A percentile compares a stretch with the other conserved stretches of the same genome.
phyloP scores from a whole-genome alignment of 352 stramenopile genomes.

The Phytophthora citricola region DNA sequence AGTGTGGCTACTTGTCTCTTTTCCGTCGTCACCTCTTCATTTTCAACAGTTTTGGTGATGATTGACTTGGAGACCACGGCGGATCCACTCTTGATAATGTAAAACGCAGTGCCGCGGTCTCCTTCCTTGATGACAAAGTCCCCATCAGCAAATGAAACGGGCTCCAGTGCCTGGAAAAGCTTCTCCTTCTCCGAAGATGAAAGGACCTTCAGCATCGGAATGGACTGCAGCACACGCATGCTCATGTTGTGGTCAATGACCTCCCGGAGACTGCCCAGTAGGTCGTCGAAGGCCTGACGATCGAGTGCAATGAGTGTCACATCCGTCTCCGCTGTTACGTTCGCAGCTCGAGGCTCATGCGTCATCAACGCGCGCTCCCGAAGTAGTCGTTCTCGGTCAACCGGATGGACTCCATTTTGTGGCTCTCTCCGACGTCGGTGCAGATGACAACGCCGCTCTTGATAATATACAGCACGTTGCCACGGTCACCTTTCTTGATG shows the following conservation, averaged over 20 bases:
- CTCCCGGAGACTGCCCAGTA: constrained; percentile 92
- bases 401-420: constrained; percentile 46
- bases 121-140: constrained; percentile 71
- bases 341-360: constrained; percentile 88
- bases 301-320: constrained; percentile 87
- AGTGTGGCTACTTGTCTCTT: constrained; percentile 65
- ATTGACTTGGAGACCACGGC: constrained; percentile 59
- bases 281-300: constrained; percentile 93
- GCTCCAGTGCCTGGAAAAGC: constrained; percentile 64
- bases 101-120: constrained; percentile 76
- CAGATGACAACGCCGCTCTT: constrained; percentile 73
- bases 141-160: constrained; percentile 59
- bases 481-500: constrained; percentile 82
- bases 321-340: constrained; percentile 83
- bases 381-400: constrained; percentile 90
- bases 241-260: constrained; percentile 92
- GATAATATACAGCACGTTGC: constrained; percentile 90
- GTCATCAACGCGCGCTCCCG: constrained; percentile 93
- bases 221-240: constrained; percentile 77
- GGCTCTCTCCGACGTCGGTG: constrained; percentile 58
- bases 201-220: constrained; percentile 77
- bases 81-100: constrained; percentile 83
- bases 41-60: constrained; percentile 36
- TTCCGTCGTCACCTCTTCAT: constrained; percentile 10
- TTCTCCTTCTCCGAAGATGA: constrained; percentile 64